These are phyloP conservation scores for Cladosporium oxysporum DNA, from an alignment of 2,329 filamentous ascomycete species.

Conservation along the genomic window DNA sequence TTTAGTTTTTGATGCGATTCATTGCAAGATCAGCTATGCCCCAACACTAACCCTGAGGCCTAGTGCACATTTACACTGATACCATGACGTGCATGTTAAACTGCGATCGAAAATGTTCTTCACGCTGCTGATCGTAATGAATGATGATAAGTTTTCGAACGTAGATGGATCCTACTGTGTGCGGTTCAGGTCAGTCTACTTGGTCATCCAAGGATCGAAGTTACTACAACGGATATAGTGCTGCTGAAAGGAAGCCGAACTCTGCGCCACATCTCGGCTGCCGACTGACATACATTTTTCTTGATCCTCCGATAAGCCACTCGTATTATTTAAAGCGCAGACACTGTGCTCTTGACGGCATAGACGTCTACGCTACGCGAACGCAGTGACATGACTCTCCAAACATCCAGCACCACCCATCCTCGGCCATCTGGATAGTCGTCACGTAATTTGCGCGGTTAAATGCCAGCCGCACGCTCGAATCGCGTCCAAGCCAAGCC, in stretches of 20 bases:
- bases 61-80: neutral
- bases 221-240: neutral
- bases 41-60: neutral
- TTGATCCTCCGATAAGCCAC: neutral
- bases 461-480: neutral
- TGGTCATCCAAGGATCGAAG: no score
- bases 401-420: neutral
- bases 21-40: neutral
- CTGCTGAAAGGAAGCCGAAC: neutral
- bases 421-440: neutral
- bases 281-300: neutral
- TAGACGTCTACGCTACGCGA: neutral
- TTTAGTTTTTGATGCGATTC: neutral
- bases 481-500: neutral
- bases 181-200: neutral
- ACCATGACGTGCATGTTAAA: no score
- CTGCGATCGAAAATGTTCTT: neutral
- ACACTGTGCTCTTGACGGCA: neutral
- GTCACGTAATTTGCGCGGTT: slow-evolving; percentile 8
- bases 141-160: neutral
- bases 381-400: neutral
- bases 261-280: neutral
- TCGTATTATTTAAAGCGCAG: neutral
- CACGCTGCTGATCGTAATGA: neutral
- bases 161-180: neutral